These are phyloP conservation scores for Xanthoconium purpureum DNA, from an alignment of 768 basidiomycete species.

Conservation along the genomic window DNA sequence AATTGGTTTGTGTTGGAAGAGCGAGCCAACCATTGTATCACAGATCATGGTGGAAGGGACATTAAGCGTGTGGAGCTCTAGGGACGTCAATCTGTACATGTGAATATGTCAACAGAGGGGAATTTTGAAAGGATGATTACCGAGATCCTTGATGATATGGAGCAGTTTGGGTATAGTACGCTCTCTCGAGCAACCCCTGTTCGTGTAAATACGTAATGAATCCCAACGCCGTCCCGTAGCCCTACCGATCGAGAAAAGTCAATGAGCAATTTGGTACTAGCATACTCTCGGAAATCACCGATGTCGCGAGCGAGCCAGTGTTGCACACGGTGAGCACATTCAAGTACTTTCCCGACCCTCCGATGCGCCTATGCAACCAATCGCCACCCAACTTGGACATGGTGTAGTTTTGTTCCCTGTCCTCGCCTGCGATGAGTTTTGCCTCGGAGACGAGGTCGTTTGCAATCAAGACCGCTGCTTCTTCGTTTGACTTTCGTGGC, in stretches of 20 bases:
- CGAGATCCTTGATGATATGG: constrained; percentile 93
- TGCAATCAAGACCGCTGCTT: constrained; percentile 46
- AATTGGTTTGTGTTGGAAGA: constrained; percentile 84
- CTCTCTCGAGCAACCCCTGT: constrained; percentile 68
- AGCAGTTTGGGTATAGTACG: constrained; percentile 91
- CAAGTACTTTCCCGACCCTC: constrained; percentile 44
- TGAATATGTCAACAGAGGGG: background rate
- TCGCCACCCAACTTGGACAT: constrained; percentile 87
- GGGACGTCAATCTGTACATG: constrained; percentile 68
- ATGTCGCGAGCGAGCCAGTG: constrained; percentile 94
- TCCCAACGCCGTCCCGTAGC: constrained; percentile 93
- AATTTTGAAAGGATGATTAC: constrained; percentile 31
- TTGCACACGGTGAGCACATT: constrained; percentile 95
- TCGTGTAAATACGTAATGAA: constrained; percentile 89
- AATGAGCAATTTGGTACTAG: constrained; percentile 1
- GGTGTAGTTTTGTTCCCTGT: constrained; percentile 77
- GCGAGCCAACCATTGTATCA: constrained; percentile 95
- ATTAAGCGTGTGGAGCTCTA: constrained; percentile 81
- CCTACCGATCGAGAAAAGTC: constrained; percentile 45
- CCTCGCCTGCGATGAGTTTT: constrained; percentile 75
- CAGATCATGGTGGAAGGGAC: constrained; percentile 93
- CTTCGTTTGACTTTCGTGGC: constrained; percentile 20
- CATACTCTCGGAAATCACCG: constrained; percentile 41
- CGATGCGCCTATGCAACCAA: constrained; percentile 60
- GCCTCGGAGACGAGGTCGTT: constrained; percentile 68